phyloP scores from a whole-genome alignment of 495 filamentous ascomycete species.

The Penicillium turbatum region DNA sequence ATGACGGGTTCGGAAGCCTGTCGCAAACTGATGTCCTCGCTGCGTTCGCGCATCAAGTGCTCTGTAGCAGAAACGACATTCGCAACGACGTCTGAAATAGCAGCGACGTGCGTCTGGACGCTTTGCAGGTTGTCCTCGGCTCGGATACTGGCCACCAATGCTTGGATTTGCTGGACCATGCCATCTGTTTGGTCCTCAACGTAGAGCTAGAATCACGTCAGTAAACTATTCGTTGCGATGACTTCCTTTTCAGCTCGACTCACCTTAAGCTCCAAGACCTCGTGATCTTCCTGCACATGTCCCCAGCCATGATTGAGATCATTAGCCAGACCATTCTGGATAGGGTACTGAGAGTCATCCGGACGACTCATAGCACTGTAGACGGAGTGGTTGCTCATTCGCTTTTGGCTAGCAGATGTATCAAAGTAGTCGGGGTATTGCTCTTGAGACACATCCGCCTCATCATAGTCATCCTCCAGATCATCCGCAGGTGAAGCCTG shows the following conservation, averaged over 20 bases:
- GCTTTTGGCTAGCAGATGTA: constrained; percentile 41
- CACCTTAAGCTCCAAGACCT: constrained; percentile 72
- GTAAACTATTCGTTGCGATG: background rate
- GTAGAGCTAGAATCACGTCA: constrained; percentile 52
- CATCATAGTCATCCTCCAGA: constrained; percentile 70
- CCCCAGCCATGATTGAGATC: constrained; percentile 35
- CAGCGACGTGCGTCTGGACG: constrained; percentile 64
- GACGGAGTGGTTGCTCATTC: constrained; percentile 47
- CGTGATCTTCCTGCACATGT: constrained; percentile 42
- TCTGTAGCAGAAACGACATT: constrained; percentile 67
- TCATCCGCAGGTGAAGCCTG: constrained; percentile 68
- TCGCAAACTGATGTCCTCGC: constrained; percentile 40
- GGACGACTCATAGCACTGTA: constrained; percentile 54
- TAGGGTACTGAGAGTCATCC: constrained; percentile 25
- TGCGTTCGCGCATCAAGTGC: constrained; percentile 46
- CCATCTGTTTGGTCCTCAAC: constrained; percentile 80
- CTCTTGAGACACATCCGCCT: constrained; percentile 38
- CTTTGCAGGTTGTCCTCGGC: constrained; percentile 60
- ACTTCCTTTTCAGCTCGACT: background rate
- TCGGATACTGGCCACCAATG: constrained; percentile 74
- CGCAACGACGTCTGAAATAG: constrained; percentile 65
- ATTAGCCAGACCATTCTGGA: constrained; percentile 28
- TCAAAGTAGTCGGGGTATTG: constrained; percentile 49
- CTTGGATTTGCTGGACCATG: constrained; percentile 77
- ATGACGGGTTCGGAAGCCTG: constrained; percentile 59